Base-by-base conservation (phyloP, 257 asterid species). In the Nicotiana undulata region DNA sequence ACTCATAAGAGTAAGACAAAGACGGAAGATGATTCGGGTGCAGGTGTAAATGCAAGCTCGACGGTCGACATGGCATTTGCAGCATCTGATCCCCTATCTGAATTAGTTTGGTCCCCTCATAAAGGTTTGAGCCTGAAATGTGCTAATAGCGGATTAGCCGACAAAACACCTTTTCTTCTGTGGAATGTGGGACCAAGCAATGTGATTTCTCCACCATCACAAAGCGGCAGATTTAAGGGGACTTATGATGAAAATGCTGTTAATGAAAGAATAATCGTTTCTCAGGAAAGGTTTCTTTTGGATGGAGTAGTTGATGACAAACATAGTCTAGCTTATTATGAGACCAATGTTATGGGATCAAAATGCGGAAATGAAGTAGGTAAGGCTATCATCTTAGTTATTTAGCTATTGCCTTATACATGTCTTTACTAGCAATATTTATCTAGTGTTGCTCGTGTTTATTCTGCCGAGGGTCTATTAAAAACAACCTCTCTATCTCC, bases 41-140 rank as follows among this genome's bases (percentile, higher is more conserved):
- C 91, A 93, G 95, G 97, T 93, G 97, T 74, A 92, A 93, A 92
- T 91, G 98, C 97, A 89, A 85, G 83, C 63, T 84, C 89, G 51
- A 64, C 79, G 52, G 81, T 72, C 68, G 87, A 87, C 79, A 74
- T 86, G 89, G 84, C 91, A 75, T 87, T 86, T 87, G 86, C 89
- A 58, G 88, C 91, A 58, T 87, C 92, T 60, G 92, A 91, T 83
- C 92, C 96, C 77, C 84, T 91, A 11, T 84, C 93, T 49, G 98
- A 92, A 83, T 85, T 93, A 83, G 94, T 92, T 81, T 93, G 98
- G 97, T 91, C 93, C 52, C 91, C 94, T 3, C 80, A 68, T 56
- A 87, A 67, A 13, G 98, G 97, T 83, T 81, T 88, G 88, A 87
- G 90, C 60, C 87, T 92, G 40, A 90, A 89, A 86, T 84, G 92